Evolutionary conservation across 129 eudicot species (phyloP), one percentile per base, ranked within the genome.

Genomic region (Centella asiatica): DNA sequence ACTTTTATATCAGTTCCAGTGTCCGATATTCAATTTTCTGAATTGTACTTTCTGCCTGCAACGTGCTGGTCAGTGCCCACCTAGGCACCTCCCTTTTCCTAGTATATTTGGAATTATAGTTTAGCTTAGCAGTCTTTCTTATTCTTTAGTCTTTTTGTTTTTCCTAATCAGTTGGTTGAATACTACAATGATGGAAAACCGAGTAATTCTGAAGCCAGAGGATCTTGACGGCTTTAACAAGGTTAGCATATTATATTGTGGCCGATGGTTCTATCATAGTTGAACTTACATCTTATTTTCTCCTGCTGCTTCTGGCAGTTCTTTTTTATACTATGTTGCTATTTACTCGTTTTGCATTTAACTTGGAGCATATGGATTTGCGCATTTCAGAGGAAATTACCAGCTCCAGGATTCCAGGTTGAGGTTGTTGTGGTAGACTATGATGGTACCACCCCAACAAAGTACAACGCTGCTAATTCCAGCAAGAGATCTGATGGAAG

Each of bases 211-310:
- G 7, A 70, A 57, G 34, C 78, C 77, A 54, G 62, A 77, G 32
- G 95, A 92, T 69, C 80, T 92, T 68, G 98, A 87, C 70, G 90
- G 86, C 44, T 92, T 92, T 72, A 90, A 87, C 48, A 87, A 76
- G 79, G 98, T 87, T n/a, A n/a, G n/a, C n/a, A 84, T 52, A 60
- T 66, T 11, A 32, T 65, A 44, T 33, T 20, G 28, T 49, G 22
- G 46, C 34, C 27, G 46, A 28, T 19, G 29, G 20, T 8, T 17
- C 23, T 33, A 15, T 56, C 10, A 9, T 2, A 56, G 42, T 56
- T 17, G 42, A 18, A 29, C n/a, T 18, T 7, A 9, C 59, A 53
- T 28, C 44, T 40, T 9, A 47, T 44, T 44, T 19, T 14, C 24
- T 66, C 44, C 62, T n/a, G 20, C 62, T 56, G 44, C 62, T 46